Evolutionary conservation across 108 stramenopile genomes (phyloP).

Genomic region (Aurantiochytrium sp.): DNA sequence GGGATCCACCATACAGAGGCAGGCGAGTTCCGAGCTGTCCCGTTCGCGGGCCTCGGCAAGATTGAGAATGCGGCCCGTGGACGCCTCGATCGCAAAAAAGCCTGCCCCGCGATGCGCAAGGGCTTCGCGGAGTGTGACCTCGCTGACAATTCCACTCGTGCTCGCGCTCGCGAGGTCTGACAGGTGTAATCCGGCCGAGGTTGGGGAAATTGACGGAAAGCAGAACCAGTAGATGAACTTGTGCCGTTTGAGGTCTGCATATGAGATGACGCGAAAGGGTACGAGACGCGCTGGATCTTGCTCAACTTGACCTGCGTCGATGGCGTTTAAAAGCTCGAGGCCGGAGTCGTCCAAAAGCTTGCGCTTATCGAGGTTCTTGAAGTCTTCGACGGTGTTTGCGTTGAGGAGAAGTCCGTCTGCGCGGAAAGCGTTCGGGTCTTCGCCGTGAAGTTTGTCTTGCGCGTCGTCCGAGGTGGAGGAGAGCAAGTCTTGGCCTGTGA

Average conservation of each 20-base stretch:
- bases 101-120: background rate
- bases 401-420: background rate
- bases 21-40: background rate
- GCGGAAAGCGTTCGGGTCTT: background rate
- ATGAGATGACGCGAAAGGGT: conserved; percentile 38
- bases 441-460: background rate
- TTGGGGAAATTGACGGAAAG: conserved; percentile 35
- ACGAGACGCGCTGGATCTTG: conserved; percentile 18
- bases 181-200: background rate
- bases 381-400: conserved; percentile 19
- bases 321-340: background rate
- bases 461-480: background rate
- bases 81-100: conserved; percentile 2
- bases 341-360: background rate
- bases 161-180: background rate
- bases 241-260: conserved; percentile 50
- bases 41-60: background rate
- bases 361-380: conserved; percentile 17
- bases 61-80: conserved; percentile 22
- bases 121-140: background rate
- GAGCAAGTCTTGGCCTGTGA: background rate
- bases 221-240: conserved; percentile 50
- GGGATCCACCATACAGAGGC: conserved; percentile 29
- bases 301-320: conserved; percentile 5
- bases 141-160: background rate